These are phyloP conservation scores for Smittium mucronatum DNA, from an alignment of 371 early-diverging fungal species.

Conservation along the genomic window DNA sequence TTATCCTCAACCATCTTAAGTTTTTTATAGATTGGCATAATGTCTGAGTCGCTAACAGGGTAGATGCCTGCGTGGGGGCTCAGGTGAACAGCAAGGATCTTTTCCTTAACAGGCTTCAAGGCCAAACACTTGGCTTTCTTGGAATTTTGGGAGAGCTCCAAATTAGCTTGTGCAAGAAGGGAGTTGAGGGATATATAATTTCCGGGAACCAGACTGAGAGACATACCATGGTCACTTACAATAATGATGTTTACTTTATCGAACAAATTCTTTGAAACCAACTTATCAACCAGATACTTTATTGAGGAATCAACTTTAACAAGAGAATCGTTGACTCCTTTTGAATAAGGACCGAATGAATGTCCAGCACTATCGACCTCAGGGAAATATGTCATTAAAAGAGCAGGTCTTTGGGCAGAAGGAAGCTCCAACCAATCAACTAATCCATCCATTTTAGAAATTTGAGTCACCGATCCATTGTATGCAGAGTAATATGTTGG, in stretches of 20 bases:
- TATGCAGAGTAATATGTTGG: slow-evolving; percentile 58
- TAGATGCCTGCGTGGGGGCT: neutral
- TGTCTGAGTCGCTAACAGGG: neutral
- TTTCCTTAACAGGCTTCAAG: neutral
- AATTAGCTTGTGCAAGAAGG: slow-evolving; percentile 17
- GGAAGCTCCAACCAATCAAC: slow-evolving; percentile 68
- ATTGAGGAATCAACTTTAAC: slow-evolving; percentile 50
- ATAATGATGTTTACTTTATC: slow-evolving; percentile 62
- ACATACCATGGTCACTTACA: slow-evolving; percentile 92
- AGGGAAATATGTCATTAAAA: slow-evolving; percentile 64
- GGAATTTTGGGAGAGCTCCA: neutral
- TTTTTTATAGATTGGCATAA: slow-evolving; percentile 22
- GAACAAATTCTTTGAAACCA: slow-evolving; percentile 44
- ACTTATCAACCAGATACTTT: slow-evolving; percentile 40
- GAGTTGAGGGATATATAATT: slow-evolving; percentile 27
- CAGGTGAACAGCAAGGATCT: neutral
- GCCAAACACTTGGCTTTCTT: neutral
- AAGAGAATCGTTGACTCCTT: slow-evolving; percentile 46
- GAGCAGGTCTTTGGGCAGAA: slow-evolving; percentile 48
- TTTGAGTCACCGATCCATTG: slow-evolving; percentile 32
- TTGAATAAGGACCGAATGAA: slow-evolving; percentile 54
- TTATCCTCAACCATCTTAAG: slow-evolving; percentile 32
- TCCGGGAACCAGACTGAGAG: slow-evolving; percentile 30
- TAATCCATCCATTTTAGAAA: slow-evolving; percentile 46
- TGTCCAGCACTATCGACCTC: slow-evolving; percentile 80